Conservation (phyloP, 116 monocot species). For the Phalaenopsis hybrid region DNA sequence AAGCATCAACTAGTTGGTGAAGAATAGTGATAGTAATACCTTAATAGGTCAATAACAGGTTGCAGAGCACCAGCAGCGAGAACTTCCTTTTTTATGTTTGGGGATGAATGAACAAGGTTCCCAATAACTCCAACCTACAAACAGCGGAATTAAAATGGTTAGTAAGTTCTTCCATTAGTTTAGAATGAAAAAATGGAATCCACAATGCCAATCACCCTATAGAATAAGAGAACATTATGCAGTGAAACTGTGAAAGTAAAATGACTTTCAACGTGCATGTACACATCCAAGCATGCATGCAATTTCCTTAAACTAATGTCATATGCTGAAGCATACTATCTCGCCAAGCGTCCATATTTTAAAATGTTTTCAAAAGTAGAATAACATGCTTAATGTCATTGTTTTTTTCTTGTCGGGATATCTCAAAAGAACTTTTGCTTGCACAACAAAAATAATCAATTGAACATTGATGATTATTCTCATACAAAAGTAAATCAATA, state of each 20-base stretch:
- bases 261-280: not conserved
- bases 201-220: not conserved
- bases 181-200: not conserved
- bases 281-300: not conserved
- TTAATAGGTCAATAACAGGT: slow-evolving; percentile 87
- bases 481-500: not conserved
- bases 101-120: slow-evolving; percentile 97
- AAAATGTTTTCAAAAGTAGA: not conserved
- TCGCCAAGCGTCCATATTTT: not conserved
- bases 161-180: not conserved
- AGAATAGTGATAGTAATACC: slow-evolving; percentile 28
- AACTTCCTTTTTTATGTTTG: slow-evolving; percentile 98
- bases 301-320: not conserved
- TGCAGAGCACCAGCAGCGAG: slow-evolving; percentile 89
- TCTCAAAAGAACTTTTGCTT: not conserved
- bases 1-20: not conserved
- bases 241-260: not conserved
- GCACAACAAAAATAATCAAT: not conserved
- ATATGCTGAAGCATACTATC: not conserved
- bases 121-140: slow-evolving; percentile 97
- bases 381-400: not conserved
- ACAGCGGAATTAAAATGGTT: not conserved
- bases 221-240: not conserved
- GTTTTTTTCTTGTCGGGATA: not conserved
- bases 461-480: not conserved